A percentile compares a stretch with the other conserved stretches of the same genome.
Evolutionary conservation across 1,139 yeast genomes (phyloP).

Genomic region (Pichia sp.): DNA sequence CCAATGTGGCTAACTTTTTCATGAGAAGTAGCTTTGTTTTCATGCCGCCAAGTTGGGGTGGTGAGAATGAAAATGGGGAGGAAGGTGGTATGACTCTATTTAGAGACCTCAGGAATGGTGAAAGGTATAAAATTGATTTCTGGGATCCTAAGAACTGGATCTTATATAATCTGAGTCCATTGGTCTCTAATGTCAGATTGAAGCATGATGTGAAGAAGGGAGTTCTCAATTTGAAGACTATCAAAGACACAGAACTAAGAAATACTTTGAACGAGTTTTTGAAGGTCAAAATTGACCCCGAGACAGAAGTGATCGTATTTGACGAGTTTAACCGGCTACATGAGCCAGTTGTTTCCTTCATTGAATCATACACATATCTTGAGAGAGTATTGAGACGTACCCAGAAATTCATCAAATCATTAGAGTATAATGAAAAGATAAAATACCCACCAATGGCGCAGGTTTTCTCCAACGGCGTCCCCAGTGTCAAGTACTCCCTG

Average conservation of each 20-base stretch:
- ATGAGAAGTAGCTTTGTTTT: conserved; percentile 82
- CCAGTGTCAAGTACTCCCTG: conserved; percentile 75
- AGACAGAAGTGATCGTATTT: conserved; percentile 15
- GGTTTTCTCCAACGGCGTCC: conserved; percentile 73
- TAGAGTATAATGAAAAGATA: conserved; percentile 43
- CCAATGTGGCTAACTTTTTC: conserved; percentile 77
- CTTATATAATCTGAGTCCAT: conserved; percentile 65
- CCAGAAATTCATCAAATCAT: conserved; percentile 48
- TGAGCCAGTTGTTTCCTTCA: conserved; percentile 33
- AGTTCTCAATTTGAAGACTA: conserved; percentile 1
- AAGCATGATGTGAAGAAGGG: conserved; percentile 9
- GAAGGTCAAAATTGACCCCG: conserved; percentile 11
- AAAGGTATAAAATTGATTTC: conserved; percentile 57
- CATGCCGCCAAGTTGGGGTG: conserved; percentile 55
- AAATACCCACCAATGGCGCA: conserved; percentile 78
- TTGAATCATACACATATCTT: conserved; percentile 61
- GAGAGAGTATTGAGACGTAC: conserved; percentile 54
- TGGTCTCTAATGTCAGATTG: conserved; percentile 34
- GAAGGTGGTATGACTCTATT: conserved; percentile 56
- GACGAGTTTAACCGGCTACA: conserved; percentile 15
- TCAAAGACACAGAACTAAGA: conserved; percentile 8
- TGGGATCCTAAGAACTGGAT: conserved; percentile 81
- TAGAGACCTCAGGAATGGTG: conserved; percentile 34
- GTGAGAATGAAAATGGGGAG: conserved; percentile 11
- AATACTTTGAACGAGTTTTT: conserved; percentile 16